Conservation (phyloP, 331 rosid species). For the Cydonia oblonga region DNA sequence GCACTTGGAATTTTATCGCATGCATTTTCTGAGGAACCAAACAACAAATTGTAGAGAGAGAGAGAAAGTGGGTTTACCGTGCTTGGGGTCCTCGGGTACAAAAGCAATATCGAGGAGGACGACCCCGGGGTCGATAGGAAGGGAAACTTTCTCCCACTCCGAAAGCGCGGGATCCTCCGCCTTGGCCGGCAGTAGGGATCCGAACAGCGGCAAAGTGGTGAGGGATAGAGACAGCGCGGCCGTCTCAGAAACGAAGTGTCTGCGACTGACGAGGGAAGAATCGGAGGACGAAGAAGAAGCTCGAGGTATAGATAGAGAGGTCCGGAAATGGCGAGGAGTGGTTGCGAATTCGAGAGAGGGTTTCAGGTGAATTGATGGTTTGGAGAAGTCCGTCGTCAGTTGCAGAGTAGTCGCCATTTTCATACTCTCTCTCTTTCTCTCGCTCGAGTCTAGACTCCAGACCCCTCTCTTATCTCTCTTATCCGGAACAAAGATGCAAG, state of each 20-base stretch:
- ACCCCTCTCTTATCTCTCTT: constrained; percentile 28
- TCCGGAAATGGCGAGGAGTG: constrained; percentile 20
- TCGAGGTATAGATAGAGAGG: constrained; percentile 13
- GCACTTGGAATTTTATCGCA: not conserved
- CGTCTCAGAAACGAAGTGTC: constrained; percentile 55
- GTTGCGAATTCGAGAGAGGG: constrained; percentile 31
- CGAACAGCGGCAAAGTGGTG: constrained; percentile 24
- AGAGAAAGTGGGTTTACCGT: constrained; percentile 24
- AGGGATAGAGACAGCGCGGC: constrained; percentile 48
- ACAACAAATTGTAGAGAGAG: not conserved
- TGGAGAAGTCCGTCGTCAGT: constrained; percentile 29
- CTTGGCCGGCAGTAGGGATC: constrained; percentile 22
- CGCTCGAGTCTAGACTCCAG: not conserved
- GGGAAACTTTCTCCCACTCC: constrained; percentile 81
- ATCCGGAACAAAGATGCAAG: constrained; percentile 24
- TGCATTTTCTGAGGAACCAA: not conserved
- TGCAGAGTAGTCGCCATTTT: constrained; percentile 61
- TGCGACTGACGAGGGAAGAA: constrained; percentile 28
- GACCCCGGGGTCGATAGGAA: constrained; percentile 89
- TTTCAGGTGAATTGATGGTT: constrained; percentile 25
- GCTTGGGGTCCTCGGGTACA: constrained; percentile 72
- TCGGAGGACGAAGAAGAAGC: constrained; percentile 35
- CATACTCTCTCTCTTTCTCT: not conserved
- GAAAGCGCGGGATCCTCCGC: constrained; percentile 56
- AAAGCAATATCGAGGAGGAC: constrained; percentile 93